Conservation (phyloP, 116 monocot species). For the Iris pallida region DNA sequence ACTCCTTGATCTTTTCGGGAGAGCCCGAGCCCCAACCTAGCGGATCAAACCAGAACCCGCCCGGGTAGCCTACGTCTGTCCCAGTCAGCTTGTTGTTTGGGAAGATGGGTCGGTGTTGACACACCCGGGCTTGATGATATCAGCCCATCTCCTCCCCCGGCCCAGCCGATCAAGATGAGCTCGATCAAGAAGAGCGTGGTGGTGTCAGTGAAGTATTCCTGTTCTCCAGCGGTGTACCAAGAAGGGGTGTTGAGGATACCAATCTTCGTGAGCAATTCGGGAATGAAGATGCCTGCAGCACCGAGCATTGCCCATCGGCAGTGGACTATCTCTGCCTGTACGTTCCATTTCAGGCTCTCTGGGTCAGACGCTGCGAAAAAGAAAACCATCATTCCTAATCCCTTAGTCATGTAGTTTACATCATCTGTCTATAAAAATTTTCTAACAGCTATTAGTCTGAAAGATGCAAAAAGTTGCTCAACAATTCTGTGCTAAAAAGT, state of each 20-base stretch:
- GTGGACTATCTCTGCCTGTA: constrained; percentile 89
- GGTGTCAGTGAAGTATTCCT: constrained; percentile 92
- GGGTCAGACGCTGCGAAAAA: constrained; percentile 71
- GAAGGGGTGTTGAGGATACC: constrained; percentile 97
- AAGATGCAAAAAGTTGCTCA: neutral
- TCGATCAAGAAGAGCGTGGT: constrained; percentile 92
- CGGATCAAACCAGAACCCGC: constrained; percentile 96
- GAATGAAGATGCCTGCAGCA: constrained; percentile 95
- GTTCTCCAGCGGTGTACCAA: constrained; percentile 90
- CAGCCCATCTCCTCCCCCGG: constrained; percentile 93
- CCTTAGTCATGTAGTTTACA: neutral
- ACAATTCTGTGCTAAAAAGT: too few species aligned
- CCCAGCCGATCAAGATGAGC: constrained; percentile 90
- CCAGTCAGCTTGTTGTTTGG: constrained; percentile 96
- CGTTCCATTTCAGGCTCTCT: constrained; percentile 89
- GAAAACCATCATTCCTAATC: neutral
- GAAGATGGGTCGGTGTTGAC: constrained; percentile 95
- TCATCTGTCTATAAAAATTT: neutral
- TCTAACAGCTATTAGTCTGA: too few species aligned
- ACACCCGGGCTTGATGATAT: constrained; percentile 89
- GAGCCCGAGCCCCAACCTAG: constrained; percentile 87
- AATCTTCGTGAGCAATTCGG: constrained; percentile 83
- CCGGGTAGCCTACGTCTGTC: constrained; percentile 93
- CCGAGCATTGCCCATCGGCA: constrained; percentile 99
- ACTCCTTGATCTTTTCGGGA: constrained; percentile 84